phyloP scores from a whole-genome alignment of 2,329 filamentous ascomycete species.

The Ophiognomonia clavigignenti-juglandacearum region DNA sequence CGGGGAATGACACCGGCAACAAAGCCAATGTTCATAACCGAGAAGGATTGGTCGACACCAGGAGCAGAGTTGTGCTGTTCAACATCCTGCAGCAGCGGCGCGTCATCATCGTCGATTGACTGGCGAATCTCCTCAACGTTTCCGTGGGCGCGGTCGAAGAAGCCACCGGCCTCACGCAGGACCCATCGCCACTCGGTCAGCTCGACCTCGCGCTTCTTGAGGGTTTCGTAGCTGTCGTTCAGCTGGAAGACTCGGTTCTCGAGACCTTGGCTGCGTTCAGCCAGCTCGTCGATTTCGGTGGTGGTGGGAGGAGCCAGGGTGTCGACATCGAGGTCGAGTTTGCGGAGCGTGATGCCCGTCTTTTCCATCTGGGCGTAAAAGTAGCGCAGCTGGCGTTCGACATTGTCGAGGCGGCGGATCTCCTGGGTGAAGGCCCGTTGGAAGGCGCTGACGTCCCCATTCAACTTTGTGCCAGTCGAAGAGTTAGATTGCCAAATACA shows the following conservation, averaged over 20 bases:
- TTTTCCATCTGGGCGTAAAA: conserved; percentile 97
- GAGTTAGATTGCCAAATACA: too few relatives aligned
- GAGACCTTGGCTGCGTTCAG: conserved; percentile 85
- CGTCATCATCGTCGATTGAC: conserved; percentile 86
- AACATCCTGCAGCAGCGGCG: conserved; percentile 85
- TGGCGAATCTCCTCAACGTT: conserved; percentile 95
- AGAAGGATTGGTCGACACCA: conserved; percentile 81
- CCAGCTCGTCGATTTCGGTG: conserved; percentile 92
- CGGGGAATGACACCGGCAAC: conserved; percentile 93
- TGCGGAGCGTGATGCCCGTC: conserved; percentile 76
- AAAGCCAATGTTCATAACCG: conserved; percentile 98
- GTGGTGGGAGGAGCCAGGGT: conserved; percentile 83
- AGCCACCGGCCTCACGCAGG: conserved; percentile 88
- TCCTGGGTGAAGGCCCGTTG: conserved; percentile 97
- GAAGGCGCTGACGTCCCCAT: conserved; percentile 87
- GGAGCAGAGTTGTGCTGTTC: conserved; percentile 70
- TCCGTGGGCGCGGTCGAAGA: conserved; percentile 93
- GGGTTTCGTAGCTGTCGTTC: conserved; percentile 96
- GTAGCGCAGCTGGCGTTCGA: conserved; percentile 94
- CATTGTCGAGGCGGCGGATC: conserved; percentile 94
- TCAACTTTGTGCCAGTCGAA: conserved; percentile 56
- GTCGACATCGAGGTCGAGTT: conserved; percentile 86
- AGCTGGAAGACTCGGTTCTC: conserved; percentile 87
- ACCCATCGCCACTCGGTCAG: conserved; percentile 99
- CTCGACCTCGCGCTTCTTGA: conserved; percentile 97